Base-by-base conservation (phyloP, 2,329 filamentous ascomycete species). In the Colletotrichum gigasporum region DNA sequence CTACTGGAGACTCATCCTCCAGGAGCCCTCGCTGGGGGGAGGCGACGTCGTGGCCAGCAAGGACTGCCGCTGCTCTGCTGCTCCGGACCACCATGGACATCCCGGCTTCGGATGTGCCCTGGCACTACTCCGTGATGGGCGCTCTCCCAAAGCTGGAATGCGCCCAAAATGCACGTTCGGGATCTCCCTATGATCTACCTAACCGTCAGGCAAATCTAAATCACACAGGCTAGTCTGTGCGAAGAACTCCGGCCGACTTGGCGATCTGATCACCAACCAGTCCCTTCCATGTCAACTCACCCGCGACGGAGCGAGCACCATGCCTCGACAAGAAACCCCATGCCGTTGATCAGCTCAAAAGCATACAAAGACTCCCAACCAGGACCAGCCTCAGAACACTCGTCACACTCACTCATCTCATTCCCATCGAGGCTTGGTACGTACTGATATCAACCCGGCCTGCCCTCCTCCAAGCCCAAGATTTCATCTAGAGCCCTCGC, bases 181-280 rank as follows among this genome's bases (percentile, higher is more conserved):
- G 62, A 65, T 62, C 48, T 65, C 22, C 62, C 56, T 48, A 62
- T 61, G 28, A 45, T 65, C 62, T 50, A 65, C 62, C 62, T 47
- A 65, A 65, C 56, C 62, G 62, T 65, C 62, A 65, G 35, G 48
- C 56, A 62, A 65, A 65, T 62, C 18, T 45, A 61, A 60, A 62
- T 65, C 62, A 65, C 62, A 65, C 62, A 65, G 62, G 62, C 62
- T 65, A 65, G 62, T 65, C 62, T 65, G 62, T 65, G 62, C 62
- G 44, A 64, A 51, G 60, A 64, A 59, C 64, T 66, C 60, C 55
- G 64, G 64, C 64, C 60, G 60, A 66, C 64, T 66, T 66, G 64
- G 64, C 64, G 64, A 66, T 66, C 64, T 65, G 64, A 66, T 64
- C 64, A 65, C 64, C 61, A 53, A 37, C 44, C 60, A 62, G 56